A percentile compares a stretch with the other conserved stretches of the same genome.
phyloP scores from a whole-genome alignment of 768 basidiomycete genomes.

The Xerocomellus amylosporus region DNA sequence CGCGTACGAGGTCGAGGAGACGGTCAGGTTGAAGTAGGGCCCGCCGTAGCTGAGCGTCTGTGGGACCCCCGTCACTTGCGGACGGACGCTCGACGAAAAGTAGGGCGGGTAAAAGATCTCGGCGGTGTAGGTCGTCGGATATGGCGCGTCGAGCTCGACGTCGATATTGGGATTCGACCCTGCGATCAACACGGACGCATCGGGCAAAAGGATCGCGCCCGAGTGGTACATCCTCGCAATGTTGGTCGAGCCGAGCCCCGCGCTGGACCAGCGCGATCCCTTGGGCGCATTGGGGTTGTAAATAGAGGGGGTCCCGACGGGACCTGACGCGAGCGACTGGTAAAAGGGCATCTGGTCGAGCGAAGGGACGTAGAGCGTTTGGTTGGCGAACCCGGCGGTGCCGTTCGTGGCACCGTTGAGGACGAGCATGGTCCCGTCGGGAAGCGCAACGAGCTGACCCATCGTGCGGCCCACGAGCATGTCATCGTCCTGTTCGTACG shows the following conservation, averaged over 20 bases:
- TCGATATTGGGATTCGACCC: conserved; percentile 95
- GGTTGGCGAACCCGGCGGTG: conserved; percentile 80
- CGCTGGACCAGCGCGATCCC: conserved; percentile 73
- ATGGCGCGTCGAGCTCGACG: conserved; percentile 57
- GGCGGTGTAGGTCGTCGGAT: conserved; percentile 75
- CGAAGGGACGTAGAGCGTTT: conserved; percentile 42
- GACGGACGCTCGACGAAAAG: conserved; percentile 67
- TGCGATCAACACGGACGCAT: conserved; percentile 81
- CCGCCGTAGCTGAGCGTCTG: conserved; percentile 84
- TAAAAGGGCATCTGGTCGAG: conserved; percentile 61
- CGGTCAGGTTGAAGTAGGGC: conserved; percentile 65
- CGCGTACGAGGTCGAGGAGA: conserved; percentile 64
- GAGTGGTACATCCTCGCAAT: conserved; percentile 92
- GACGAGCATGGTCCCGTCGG: conserved; percentile 74
- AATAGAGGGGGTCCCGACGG: conserved; percentile 74
- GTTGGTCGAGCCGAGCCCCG: conserved; percentile 54
- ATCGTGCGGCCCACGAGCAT: conserved; percentile 79
- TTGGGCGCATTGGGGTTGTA: conserved; percentile 73
- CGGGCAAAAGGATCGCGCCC: conserved; percentile 83
- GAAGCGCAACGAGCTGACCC: conserved; percentile 87
- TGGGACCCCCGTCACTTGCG: conserved; percentile 68
- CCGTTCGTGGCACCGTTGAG: conserved; percentile 83
- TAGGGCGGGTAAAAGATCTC: conserved; percentile 94
- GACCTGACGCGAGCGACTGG: conserved; percentile 75
- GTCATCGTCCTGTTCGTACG: conserved; percentile 69